Evolutionary conservation across 2,329 filamentous ascomycete species (phyloP), one percentile per base, ranked within the genome.

Genomic region (Penicillium sp.): DNA sequence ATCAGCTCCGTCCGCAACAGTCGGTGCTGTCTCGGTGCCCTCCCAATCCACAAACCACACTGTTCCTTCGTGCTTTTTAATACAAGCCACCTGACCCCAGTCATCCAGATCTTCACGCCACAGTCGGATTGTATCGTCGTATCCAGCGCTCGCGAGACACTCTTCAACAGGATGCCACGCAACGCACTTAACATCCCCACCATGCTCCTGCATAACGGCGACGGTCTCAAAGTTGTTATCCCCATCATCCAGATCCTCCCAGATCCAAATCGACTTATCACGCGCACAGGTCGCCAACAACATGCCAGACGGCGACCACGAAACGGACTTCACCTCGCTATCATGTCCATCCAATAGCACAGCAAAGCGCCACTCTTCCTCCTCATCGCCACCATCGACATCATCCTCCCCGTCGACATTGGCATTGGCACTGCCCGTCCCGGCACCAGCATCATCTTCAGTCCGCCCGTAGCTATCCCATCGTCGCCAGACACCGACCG

Each of bases 171-270:
- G 91, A 70, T 94, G 92, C 94, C 94, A 99, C 2, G 87, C 85
- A 1, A 99, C 90, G 61, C 87, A 90, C 73, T 99, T 99, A 63
- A 99, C 92, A 75, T 99, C 94, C 22, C 90, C 92, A 45, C 92
- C 89, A 72, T 99, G 94, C 75, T 97, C 94, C 74, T 90, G 91
- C 67, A 97, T 81, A 51, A 97, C 93, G 0, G 93, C 94, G 15
- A 97, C 87, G 1, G 94, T 97, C 81, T 99, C 94, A 79, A 92
- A 97, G 71, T 97, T 94, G 72, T 96, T 93, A 53, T 96, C 92
- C 15, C 88, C 89, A 63, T 89, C 88, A 53, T 78, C 77, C 51
- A 97, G 84, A 72, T 97, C 94, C 75, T 99, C 94, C 94, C 94
- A 99, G 66, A 99, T 90, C 94, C 94, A 99, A 18, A 97, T 90